Base-by-base conservation (phyloP, 2,329 filamentous ascomycete genomes). In the Penicillium sp. region DNA sequence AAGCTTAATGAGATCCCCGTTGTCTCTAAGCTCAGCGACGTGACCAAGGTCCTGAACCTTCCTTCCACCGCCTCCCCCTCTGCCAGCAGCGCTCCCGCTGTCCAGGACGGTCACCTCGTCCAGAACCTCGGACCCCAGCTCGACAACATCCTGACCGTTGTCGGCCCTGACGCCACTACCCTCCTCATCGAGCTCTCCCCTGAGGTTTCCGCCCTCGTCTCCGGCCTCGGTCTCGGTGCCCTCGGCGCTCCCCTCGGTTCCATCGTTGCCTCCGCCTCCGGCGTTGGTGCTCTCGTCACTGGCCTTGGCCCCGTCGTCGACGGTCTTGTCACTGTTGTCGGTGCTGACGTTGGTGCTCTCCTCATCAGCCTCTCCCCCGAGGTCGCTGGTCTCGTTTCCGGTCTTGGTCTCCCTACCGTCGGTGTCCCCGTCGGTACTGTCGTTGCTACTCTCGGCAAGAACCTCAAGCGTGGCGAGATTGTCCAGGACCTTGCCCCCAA, bases 141-240 rank as follows among this genome's bases (percentile, higher is more conserved):
- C 55, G 60, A 72, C 60, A 64, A 70, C 60, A 61, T 70, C 49
- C 65, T 74, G 44, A 66, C 66, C 29, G 68, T 74, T 54, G 62
- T 63, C 21, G 72, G 71, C 41, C 58, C 63, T 31, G 65, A 73
- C 39, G 49, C 63, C 35, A 53, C 64, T 55, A 53, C 66, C 49
- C 66, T 73, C 53, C 68, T 73, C 61, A 55, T 72, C 27, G 50
- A 71, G 61, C 64, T 73, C 54, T 67, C 65, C 61, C 70, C 70
- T 19, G 66, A 70, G 53, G 67, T 72, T 50, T 51, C 68, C 19
- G 47, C 51, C 15, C 69, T 72, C 36, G 59, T 73, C 55, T 58
- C 64, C 31, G 64, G 69, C 55, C 69, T 73, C 7, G 68, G 69
- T 33, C 69, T 73, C 35, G 47, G 55, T 33, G 65, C 42, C 29